phyloP scores from a whole-genome alignment of 371 early-diverging fungal genomes.

The Apophysomyces trapeziformis region DNA sequence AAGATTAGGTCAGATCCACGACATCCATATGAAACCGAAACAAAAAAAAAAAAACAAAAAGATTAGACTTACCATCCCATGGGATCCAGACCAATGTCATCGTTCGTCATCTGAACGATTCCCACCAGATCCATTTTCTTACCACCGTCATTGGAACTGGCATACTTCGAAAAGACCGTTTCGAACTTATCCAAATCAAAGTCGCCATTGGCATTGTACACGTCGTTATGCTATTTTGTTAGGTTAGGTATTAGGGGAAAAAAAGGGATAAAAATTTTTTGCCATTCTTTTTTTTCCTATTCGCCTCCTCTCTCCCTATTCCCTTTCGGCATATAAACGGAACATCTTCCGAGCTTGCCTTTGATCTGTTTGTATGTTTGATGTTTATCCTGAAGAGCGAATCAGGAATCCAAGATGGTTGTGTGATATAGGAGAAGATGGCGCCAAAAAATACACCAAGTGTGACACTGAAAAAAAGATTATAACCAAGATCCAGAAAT shows the following conservation, averaged over 20 bases:
- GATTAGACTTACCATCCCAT: conserved; percentile 18
- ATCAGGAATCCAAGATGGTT: conserved; percentile 33
- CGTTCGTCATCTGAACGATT: conserved; percentile 32
- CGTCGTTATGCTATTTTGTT: conserved; percentile 14
- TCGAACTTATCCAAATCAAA: conserved; percentile 40
- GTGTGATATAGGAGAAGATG: conserved; percentile 26
- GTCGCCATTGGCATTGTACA: conserved; percentile 33
- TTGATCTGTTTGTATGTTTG: conserved; percentile 10
- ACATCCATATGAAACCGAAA: conserved; percentile 11
- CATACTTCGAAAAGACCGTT: conserved; percentile 33
- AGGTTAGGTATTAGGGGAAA: not conserved
- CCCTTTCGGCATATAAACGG: not conserved
- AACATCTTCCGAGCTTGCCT: conserved; percentile 20
- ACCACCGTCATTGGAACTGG: conserved; percentile 33
- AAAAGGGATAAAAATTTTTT: not conserved
- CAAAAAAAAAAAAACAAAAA: conserved; percentile 1
- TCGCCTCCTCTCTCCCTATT: not conserved
- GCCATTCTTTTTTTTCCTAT: not conserved
- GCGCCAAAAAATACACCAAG: conserved; percentile 26
- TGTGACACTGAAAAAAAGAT: conserved; percentile 22
- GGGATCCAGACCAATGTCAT: conserved; percentile 16
- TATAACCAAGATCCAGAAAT: conserved; percentile 26
- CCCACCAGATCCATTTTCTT: conserved; percentile 37
- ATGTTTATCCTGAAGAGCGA: conserved; percentile 18
- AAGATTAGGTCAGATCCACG: not conserved